Evolutionary conservation across 2,329 filamentous ascomycete genomes (phyloP).

Genomic region (Davidsoniella eucalypti): DNA sequence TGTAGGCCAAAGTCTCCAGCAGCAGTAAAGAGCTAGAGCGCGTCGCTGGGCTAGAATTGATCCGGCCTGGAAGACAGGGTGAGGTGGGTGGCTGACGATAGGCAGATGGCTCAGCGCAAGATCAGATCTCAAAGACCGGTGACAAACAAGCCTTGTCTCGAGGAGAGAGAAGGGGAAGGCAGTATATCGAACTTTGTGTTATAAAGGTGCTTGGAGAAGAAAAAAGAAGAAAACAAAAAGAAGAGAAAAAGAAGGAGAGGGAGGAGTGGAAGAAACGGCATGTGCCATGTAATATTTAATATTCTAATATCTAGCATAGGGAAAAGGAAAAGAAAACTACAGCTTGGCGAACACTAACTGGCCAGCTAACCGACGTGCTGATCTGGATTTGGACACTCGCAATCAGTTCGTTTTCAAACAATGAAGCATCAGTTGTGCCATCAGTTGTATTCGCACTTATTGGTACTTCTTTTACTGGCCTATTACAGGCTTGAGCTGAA

Average conservation of each 20-base stretch:
- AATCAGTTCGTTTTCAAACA: too few species aligned
- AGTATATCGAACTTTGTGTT: constrained; percentile 2
- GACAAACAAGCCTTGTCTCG: constrained; percentile 5
- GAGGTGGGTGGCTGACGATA: constrained; percentile 2
- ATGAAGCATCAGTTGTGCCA: too few species aligned
- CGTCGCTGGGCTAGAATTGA: neutral
- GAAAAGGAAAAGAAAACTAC: neutral
- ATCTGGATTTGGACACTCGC: too few species aligned
- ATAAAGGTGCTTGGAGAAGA: neutral
- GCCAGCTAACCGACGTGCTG: too few species aligned
- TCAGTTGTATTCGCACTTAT: too few species aligned
- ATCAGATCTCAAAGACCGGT: constrained; percentile 8
- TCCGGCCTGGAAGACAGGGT: neutral
- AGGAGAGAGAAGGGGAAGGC: neutral
- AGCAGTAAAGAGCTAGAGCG: constrained; percentile 10
- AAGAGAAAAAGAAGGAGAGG: neutral
- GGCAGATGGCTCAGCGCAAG: neutral
- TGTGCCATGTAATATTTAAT: too few species aligned
- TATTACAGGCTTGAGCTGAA: too few species aligned
- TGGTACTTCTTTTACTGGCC: too few species aligned
- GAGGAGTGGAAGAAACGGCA: too few species aligned
- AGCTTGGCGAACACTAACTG: too few species aligned
- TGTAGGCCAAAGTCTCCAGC: neutral
- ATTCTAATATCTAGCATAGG: too few species aligned
- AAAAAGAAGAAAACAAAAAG: neutral